phyloP scores from a whole-genome alignment of 345 rosid genomes.

The Euphorbia lathyris region DNA sequence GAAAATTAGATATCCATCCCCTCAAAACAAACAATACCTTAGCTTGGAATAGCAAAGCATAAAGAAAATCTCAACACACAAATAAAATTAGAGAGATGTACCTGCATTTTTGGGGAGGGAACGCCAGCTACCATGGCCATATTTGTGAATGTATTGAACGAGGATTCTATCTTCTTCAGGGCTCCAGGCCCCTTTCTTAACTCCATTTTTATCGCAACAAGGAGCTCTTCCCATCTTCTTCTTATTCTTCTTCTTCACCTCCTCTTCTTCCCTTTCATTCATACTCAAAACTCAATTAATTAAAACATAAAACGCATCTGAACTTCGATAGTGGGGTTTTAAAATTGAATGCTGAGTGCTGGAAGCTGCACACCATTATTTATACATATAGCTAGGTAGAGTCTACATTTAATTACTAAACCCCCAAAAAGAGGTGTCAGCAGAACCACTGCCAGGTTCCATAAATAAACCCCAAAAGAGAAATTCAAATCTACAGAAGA shows the following conservation, averaged over 20 bases:
- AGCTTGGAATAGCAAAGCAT: no score
- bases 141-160: conserved; percentile 60
- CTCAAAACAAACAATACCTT: no score
- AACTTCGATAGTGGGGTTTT: no score
- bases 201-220: conserved; percentile 76
- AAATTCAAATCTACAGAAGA: neutral
- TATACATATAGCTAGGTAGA: neutral
- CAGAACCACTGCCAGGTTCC: conserved; percentile 9
- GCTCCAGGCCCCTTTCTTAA: conserved; percentile 92
- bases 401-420: conserved; percentile 13
- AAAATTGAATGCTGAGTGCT: no score
- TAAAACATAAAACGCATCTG: neutral
- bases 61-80: no score
- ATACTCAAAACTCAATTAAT: neutral
- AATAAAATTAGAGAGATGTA: neutral
- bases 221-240: conserved; percentile 70
- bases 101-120: conserved; percentile 89
- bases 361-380: no score
- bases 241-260: conserved; percentile 19
- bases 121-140: conserved; percentile 89
- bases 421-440: neutral
- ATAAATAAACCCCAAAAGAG: neutral
- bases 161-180: conserved; percentile 78
- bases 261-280: neutral
- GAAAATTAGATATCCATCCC: no score